These are phyloP conservation scores for Strobilomyces dryophilus DNA, from an alignment of 768 basidiomycete species.

Conservation along the genomic window DNA sequence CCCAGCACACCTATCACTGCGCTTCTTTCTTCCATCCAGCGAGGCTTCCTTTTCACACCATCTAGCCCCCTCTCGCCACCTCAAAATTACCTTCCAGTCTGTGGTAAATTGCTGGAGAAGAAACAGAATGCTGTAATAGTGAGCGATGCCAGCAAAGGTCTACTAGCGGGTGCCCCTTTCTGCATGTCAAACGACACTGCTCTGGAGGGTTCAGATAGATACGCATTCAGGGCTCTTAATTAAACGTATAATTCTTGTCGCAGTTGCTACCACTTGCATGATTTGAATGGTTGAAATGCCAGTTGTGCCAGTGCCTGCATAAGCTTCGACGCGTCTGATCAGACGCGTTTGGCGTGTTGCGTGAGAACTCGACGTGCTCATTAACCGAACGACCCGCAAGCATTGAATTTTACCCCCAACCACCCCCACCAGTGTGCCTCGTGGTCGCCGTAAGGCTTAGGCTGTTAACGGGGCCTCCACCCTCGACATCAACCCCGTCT, in stretches of 20 bases:
- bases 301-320: neutral
- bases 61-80: slow-evolving; percentile 59
- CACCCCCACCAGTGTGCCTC: neutral
- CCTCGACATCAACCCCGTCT: neutral
- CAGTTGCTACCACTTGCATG: neutral
- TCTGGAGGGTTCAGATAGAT: slow-evolving; percentile 18
- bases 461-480: neutral
- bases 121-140: slow-evolving; percentile 1
- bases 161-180: neutral
- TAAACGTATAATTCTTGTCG: slow-evolving; percentile 6
- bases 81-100: slow-evolving; percentile 35
- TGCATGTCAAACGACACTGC: slow-evolving; percentile 6
- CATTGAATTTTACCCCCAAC: slow-evolving; percentile 2
- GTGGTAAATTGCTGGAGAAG: slow-evolving; percentile 2
- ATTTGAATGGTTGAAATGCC: neutral
- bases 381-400: neutral
- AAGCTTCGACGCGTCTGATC: slow-evolving; percentile 17
- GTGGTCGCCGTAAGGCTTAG: neutral
- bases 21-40: slow-evolving; percentile 57
- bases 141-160: neutral
- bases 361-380: slow-evolving; percentile 21
- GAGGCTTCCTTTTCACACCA: slow-evolving; percentile 65
- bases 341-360: slow-evolving; percentile 20
- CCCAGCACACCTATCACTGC: slow-evolving; percentile 64
- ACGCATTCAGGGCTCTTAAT: slow-evolving; percentile 23